Base-by-base conservation (phyloP, 805 yeast species). In the Kregervanrija delftensis region DNA sequence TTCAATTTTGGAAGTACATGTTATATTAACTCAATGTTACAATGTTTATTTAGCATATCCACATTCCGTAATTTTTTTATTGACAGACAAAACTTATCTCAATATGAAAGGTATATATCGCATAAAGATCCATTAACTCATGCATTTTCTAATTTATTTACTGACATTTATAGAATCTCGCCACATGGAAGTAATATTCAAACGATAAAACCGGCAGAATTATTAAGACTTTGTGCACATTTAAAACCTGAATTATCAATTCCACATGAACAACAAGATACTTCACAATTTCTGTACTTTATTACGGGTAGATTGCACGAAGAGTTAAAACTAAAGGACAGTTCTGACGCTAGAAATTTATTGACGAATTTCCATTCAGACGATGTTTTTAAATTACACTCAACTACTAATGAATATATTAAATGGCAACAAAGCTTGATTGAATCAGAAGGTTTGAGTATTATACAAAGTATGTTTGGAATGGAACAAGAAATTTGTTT, bases 221-320 rank as follows among this genome's bases (percentile, higher is more conserved):
- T 85, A 54, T 50, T 64, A 17, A 50, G 54, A 13, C 42, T 59
- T 2, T 67, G 84, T 36, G 71, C 79, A 39, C 60, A 68, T 1
- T 56, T 83, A 16, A 77, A 83, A 50, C 89, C 89, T 0, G 86
- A 81, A 53, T 71, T 83, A 44, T 66, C 69, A 50, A 82, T 85
- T 11, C 91, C 91, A 0, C 62, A 73, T 51, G 87, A 83, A 54
- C 95, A 86, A 55, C 93, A 86, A 56, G 95, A 86, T 59, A 81
- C 90, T 1, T 88, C 85, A 44, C 93, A 86, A 53, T 83, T 83
- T 55, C 61, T 86, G 37, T 69, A 83, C 58, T 77, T 84, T 48
- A 51, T 84, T 10, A 63, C 85, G 50, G 90, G 82, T 55, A 71
- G 79, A 49, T 59, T 86, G 11, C 91, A 86, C 58, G 80, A 79